Evolutionary conservation across 805 yeast species (phyloP).

Genomic region (Wickerhamiella slavikovae): DNA sequence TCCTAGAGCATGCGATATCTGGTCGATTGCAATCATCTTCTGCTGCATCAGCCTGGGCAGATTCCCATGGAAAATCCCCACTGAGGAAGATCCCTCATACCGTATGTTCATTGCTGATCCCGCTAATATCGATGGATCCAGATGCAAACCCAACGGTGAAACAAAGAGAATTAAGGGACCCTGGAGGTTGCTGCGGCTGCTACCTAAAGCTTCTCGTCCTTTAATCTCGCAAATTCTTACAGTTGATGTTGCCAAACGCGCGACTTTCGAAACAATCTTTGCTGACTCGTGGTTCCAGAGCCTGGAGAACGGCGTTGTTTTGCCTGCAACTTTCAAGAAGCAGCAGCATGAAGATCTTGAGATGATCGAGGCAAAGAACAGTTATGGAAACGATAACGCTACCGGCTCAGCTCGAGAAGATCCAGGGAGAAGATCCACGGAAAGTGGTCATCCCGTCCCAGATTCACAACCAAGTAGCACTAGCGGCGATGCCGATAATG

Average conservation of each 20-base stretch:
- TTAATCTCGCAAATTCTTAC: constrained; percentile 47
- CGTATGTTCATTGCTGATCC: constrained; percentile 29
- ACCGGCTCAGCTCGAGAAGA: too few relatives aligned
- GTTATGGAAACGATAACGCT: too few relatives aligned
- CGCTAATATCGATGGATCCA: constrained; percentile 10
- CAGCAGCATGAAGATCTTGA: constrained; percentile 1
- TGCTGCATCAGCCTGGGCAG: constrained; percentile 75
- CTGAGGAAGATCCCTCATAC: constrained; percentile 50
- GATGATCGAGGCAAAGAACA: not conserved
- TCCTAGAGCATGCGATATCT: constrained; percentile 72
- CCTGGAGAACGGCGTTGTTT: constrained; percentile 22
- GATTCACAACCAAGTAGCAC: too few relatives aligned
- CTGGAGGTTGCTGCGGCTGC: constrained; percentile 41
- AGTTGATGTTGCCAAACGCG: constrained; percentile 36
- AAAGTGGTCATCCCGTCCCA: too few relatives aligned
- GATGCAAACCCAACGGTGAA: constrained; percentile 10
- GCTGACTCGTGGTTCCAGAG: constrained; percentile 35
- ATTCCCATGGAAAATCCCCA: constrained; percentile 95
- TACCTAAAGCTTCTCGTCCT: constrained; percentile 46
- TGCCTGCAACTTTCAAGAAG: constrained; percentile 4
- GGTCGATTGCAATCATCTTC: constrained; percentile 85
- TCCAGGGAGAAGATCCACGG: too few relatives aligned
- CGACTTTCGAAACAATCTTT: constrained; percentile 33
- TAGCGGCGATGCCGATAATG: too few relatives aligned
- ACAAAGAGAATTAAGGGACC: constrained; percentile 36